Evolutionary conservation across 1,139 yeast species (phyloP), one percentile per base, ranked within the genome.

Genomic region (Sugiyamaella novakii): DNA sequence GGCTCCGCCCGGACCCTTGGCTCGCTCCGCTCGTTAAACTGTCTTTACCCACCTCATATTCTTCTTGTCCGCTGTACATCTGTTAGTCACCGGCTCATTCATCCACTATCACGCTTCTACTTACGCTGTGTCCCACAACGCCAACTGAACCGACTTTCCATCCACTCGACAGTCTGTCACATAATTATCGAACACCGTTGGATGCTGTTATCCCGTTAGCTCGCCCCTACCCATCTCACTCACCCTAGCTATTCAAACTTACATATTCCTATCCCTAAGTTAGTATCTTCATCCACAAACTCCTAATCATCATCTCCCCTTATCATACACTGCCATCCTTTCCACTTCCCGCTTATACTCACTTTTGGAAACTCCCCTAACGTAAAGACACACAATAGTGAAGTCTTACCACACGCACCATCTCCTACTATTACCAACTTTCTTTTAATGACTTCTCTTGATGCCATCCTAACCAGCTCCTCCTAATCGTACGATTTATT

Each of bases 371-470:
- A 84, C 60, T 87, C 95, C 0, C 96, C 96, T 22, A 88, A 69
- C 0, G 97, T 87, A 71, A 88, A 89, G 15, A 89, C 96, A 62
- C 89, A 87, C n/a, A 89, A 73, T 29, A 89, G 73, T 2, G 96
- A 88, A 0, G 97, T 89, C 66, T 89, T 89, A 11, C 97, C 97
- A 68, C 96, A 88, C 1, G 96, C 96, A 40, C 96, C 96, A 67
- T 89, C 97, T 27, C 97, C 97, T 12, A 89, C 95, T 43, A 89
- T 89, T 47, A 89, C 96, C 43, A 89, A 73, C 65, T 89, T 89
- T 61, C 96, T 44, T 46, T 58, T 57, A 28, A 59, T 57, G 6
- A 56, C 58, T 40, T 59, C 62, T 24, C 59, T 41, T 7, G 54
- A 42, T n/a, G 52, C 27, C 52, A 49, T 49, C 15, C 31, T 18